Conservation (phyloP, 2,329 filamentous ascomycete genomes). For the Paraphoma sp. region DNA sequence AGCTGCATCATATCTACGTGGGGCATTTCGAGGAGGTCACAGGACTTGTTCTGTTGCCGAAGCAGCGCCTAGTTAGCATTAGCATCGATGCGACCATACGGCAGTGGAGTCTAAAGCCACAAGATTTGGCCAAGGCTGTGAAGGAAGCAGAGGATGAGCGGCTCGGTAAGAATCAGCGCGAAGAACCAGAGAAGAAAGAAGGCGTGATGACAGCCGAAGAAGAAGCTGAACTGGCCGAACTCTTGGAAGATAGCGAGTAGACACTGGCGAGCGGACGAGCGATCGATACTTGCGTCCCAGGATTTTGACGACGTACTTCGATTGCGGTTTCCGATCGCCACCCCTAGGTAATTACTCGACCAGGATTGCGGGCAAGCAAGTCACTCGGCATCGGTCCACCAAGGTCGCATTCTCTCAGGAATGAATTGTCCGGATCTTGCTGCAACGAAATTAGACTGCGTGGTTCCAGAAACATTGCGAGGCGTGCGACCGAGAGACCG, state of each 20-base stretch:
- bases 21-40: constrained; percentile 96
- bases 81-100: constrained; percentile 90
- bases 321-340: constrained; percentile 28
- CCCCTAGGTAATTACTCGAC: constrained; percentile 30
- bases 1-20: constrained; percentile 74
- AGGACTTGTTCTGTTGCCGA: constrained; percentile 69
- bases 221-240: constrained; percentile 86
- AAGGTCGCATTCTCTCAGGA: constrained; percentile 16
- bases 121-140: constrained; percentile 64
- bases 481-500: no score
- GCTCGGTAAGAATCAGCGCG: constrained; percentile 54
- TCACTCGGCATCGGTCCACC: constrained; percentile 22
- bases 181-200: constrained; percentile 55
- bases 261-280: constrained; percentile 25
- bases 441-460: constrained; percentile 10
- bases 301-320: constrained; percentile 22
- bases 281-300: constrained; percentile 25
- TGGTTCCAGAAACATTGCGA: not conserved
- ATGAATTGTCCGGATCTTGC: constrained; percentile 19
- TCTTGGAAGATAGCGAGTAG: constrained; percentile 79
- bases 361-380: constrained; percentile 27
- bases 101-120: constrained; percentile 75
- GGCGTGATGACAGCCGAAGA: constrained; percentile 81
- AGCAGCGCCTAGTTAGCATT: constrained; percentile 73
- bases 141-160: constrained; percentile 58